Evolutionary conservation across 352 stramenopile species (phyloP), one percentile per base, ranked within the genome.

Genomic region (Globisporangium heterothallicum): DNA sequence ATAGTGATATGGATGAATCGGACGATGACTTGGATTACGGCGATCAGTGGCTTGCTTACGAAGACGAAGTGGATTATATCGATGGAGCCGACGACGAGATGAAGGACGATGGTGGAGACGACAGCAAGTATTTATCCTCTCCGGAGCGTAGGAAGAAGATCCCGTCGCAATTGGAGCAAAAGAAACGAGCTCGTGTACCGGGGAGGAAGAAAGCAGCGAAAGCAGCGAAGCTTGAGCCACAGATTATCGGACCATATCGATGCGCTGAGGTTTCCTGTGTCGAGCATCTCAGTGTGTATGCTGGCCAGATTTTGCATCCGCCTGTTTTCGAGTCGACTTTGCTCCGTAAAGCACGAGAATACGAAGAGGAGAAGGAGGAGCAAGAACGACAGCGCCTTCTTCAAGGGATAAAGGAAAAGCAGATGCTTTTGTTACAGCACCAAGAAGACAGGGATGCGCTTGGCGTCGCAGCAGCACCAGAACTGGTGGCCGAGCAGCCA

Each of bases 41-140:
- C 14, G 84, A 94, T 41, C 56, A 90, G 35, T 94, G 84, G 84
- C 64, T 94, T 21, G 84, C 84, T 4, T 92, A 94, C 46, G 84
- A 94, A 46, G 81, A 94, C 38, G 84, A 94, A 63, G 76, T 94
- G 16, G 84, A 94, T 35, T 94, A 94, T 51, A 85, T 74, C 42
- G 79, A 90, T 21, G 76, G 64, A 38, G 63, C 50, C 0, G 59
- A 64, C 10, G 55, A 61, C 2, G 46, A 59, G 53, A 43, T 10
- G 46, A 46, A 54, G 13, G 58, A 58, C 13, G 62, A 65, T 19
- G 63, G 59, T 8, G n/a, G 32, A 38, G 60, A 66, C 9, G 24
- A 50, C 4, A 51, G 47, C 36, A 40, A 69, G 21, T 49, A 55
- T 44, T 26, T 49, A 16, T 62, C 55, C 42, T 78, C 68, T 9